Evolutionary conservation across 441 rosid genomes (phyloP), one percentile per base, ranked within the genome.

Genomic region (Metrosideros polymorpha): DNA sequence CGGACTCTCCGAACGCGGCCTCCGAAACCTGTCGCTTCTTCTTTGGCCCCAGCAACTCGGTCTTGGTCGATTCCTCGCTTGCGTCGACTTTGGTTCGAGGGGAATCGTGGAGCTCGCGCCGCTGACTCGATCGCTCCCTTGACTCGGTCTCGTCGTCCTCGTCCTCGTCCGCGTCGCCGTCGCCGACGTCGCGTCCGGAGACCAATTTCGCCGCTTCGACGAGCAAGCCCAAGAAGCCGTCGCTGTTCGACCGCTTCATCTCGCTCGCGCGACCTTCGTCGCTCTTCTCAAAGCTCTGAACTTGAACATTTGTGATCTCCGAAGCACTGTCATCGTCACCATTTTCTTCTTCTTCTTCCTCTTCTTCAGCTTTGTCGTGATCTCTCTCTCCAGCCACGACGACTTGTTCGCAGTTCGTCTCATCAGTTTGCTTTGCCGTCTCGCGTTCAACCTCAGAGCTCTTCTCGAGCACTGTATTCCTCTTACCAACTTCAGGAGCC

Each of bases 161-260:
- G 25, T 59, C 55, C 4, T 12, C 84, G 29, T 59, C 55, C 4
- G 7, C 84, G 29, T 43, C 77, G 7, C 27, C 84, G 29, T 56
- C 77, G 35, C 55, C 75, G 42, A n/a, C 57, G 9, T 14, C 71
- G 43, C 22, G 47, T 39, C 77, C 82, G 24, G 84, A 79, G 51
- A 90, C 85, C 84, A 87, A 59, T 83, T 86, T 89, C 22, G 90
- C 92, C 14, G 92, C 92, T 51, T 88, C 90, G 76, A 90, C 84
- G 32, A 90, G 87, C 86, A 90, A 47, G 82, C 54, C 89, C 57
- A 90, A 53, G 50, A 85, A 87, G 66, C 87, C 89, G 47, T 27
- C 35, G 51, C 66, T 15, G 17, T 45, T 35, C 51, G 32, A 22
- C 27, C 51, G 83, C 50, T 56, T 75, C 63, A n/a, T 25, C 56